Base-by-base conservation (phyloP, 2,329 filamentous ascomycete species). In the Penicillium polonicum region DNA sequence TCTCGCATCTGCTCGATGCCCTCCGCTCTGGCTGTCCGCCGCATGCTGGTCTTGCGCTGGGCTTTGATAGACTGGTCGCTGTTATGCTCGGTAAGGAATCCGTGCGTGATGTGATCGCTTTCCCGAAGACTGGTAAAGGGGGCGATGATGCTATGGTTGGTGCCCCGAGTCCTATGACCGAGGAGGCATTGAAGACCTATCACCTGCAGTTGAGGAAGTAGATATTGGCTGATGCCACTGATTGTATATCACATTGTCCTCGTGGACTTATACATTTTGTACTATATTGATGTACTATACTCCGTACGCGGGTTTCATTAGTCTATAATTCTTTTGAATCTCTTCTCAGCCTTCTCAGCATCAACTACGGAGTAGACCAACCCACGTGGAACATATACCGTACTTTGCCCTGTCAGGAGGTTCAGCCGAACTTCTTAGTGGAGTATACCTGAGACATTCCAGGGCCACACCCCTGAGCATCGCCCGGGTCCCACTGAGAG, bases 21-120 rank as follows among this genome's bases (percentile, higher is more conserved):
- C 80, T 99, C 8, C 80, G 85, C 8, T 86, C 90, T 0, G 95
- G 93, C 0, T 97, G 94, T 77, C 94, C 94, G 13, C 95, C 94
- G 0, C 94, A 99, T 71, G 92, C 94, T 0, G 94, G 94, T 0
- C 89, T 99, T 62, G 94, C 94, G 0, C 79, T 99, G 17, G 94
- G 94, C 0, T 96, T 97, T 72, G 94, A 99, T 73, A 83, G 94
- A 4, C 75, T 99, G 48, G 82, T 94, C 39, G 88, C 93, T 0
- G 79, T 96, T 0, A 84, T 99, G 80, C 84, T 88, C 23, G 88
- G 88, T 1, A 88, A 84, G 33, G 82, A 88, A 12, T 92, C 88
- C 1, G 88, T 99, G 3, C 82, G 90, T 59, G 93, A 99, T 77
- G 93, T 99, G 2, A 97, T 99, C 74, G 92, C 92, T 0, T 99